These are phyloP conservation scores for Tillandsia fasciculata DNA, from an alignment of 176 grass and related monocot species.

Conservation along the genomic window DNA sequence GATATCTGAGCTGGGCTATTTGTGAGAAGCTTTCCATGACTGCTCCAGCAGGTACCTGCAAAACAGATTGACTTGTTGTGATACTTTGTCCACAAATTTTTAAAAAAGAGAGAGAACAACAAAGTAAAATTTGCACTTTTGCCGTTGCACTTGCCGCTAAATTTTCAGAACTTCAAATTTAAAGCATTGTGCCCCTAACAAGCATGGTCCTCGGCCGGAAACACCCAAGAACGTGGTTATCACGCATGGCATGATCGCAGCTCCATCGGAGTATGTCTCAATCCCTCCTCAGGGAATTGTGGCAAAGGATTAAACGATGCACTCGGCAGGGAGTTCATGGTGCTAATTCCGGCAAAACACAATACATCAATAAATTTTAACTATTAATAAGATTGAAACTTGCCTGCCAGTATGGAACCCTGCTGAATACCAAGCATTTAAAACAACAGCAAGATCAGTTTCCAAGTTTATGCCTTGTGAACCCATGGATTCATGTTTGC, in stretches of 20 bases:
- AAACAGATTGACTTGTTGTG: not conserved
- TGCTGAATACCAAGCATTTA: slow-evolving; percentile 80
- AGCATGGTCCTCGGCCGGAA: too few species aligned
- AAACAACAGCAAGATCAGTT: slow-evolving; percentile 50
- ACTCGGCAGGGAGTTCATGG: too few species aligned
- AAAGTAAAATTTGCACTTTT: not conserved
- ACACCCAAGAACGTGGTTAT: too few species aligned
- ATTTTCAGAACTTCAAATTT: too few species aligned
- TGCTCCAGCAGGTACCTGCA: slow-evolving; percentile 40
- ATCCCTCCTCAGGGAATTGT: too few species aligned
- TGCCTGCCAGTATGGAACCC: slow-evolving; percentile 86
- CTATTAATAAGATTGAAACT: slow-evolving; percentile 7
- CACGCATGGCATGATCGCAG: not conserved
- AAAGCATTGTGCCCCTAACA: too few species aligned
- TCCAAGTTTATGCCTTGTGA: slow-evolving; percentile 24
- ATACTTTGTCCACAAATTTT: not conserved
- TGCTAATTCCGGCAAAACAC: not conserved
- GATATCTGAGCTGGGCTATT: not conserved
- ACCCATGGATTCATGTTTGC: slow-evolving; percentile 20
- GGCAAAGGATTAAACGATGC: too few species aligned
- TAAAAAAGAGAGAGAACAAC: not conserved
- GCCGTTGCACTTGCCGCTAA: too few species aligned
- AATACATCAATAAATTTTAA: not conserved
- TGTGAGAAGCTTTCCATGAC: slow-evolving; percentile 23
- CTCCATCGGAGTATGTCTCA: not conserved